phyloP scores from a whole-genome alignment of 306 rosid genomes.

The Morella rubra region DNA sequence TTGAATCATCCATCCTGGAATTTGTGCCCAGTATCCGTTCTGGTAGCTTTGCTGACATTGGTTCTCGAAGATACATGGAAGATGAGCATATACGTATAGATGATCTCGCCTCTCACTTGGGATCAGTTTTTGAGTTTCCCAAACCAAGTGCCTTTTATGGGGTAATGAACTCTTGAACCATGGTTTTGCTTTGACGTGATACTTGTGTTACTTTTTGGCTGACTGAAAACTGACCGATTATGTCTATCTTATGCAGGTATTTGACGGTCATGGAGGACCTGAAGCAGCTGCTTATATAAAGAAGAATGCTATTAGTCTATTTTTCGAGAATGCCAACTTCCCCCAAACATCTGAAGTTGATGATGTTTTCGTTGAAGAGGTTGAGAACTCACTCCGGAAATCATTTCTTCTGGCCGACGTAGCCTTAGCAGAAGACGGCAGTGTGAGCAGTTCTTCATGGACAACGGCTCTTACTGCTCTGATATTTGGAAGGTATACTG shows the following conservation, averaged over 20 bases:
- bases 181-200: conserved; percentile 10
- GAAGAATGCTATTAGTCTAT: conserved; percentile 66
- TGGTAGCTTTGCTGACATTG: conserved; percentile 91
- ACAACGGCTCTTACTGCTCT: conserved; percentile 88
- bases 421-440: conserved; percentile 81
- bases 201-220: conserved; percentile 20
- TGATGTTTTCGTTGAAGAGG: conserved; percentile 55
- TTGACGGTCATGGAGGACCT: conserved; percentile 99
- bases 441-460: conserved; percentile 78
- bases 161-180: conserved; percentile 44
- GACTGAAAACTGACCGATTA: conserved; percentile 26
- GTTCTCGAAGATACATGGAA: conserved; percentile 95
- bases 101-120: conserved; percentile 71
- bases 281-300: conserved; percentile 88
- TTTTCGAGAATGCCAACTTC: conserved; percentile 72
- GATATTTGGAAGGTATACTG: conserved; percentile 77
- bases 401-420: conserved; percentile 79
- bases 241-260: conserved; percentile 51
- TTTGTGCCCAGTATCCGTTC: conserved; percentile 78
- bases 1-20: conserved; percentile 41
- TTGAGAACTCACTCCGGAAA: conserved; percentile 57
- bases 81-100: conserved; percentile 94
- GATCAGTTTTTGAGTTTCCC: conserved; percentile 64
- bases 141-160: conserved; percentile 93
- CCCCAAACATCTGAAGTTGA: conserved; percentile 64